Percentiles rank a stretch among this genome's conserved stretches.
These are phyloP conservation scores for Sindora glabra DNA, from an alignment of 306 rosid species.

Conservation along the genomic window DNA sequence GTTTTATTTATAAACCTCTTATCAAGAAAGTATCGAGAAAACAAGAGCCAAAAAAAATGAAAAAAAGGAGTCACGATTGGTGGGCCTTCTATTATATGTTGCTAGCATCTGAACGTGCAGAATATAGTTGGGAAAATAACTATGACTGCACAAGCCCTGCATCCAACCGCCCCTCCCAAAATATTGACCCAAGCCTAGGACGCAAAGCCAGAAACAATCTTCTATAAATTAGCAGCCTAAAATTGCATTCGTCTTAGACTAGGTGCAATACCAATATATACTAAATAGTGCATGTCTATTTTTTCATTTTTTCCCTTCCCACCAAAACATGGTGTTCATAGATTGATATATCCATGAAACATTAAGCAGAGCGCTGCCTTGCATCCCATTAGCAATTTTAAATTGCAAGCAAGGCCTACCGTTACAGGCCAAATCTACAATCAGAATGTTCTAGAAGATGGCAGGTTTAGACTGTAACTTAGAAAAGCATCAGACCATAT, in stretches of 20 bases:
- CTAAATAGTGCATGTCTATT: no score
- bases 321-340: neutral
- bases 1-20: neutral
- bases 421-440: neutral
- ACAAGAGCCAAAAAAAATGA: neutral
- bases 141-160: no score
- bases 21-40: neutral
- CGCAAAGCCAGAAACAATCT: no score
- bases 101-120: no score
- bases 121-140: no score
- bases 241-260: no score
- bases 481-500: neutral
- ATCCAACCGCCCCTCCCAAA: no score
- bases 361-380: neutral
- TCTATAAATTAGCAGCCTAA: no score
- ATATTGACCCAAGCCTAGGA: no score
- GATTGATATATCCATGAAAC: neutral
- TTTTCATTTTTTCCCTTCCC: neutral
- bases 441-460: neutral
- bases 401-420: neutral
- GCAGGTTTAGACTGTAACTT: neutral
- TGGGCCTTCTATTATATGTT: no score
- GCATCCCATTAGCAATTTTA: neutral
- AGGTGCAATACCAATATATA: no score
- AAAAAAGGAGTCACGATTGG: no score